These are phyloP conservation scores for Silybum marianum DNA, from an alignment of 129 eudicot genomes.

Conservation along the genomic window DNA sequence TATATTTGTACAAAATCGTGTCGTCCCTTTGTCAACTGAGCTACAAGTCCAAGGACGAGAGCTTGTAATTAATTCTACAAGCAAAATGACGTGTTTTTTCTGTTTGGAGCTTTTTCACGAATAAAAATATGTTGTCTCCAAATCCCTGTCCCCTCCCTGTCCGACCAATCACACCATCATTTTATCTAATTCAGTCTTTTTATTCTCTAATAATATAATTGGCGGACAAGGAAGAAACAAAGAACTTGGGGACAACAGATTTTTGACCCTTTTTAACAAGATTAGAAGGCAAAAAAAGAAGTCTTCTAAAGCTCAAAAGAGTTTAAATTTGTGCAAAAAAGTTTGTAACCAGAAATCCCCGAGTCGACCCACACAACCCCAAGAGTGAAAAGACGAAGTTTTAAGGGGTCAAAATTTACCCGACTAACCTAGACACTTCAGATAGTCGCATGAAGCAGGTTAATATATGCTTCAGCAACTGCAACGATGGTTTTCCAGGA, in stretches of 20 bases:
- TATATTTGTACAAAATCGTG: too few relatives aligned
- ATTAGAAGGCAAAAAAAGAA: background rate
- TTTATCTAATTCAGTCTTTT: too few relatives aligned
- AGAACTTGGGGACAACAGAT: background rate
- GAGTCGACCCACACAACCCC: background rate
- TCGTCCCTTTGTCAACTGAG: too few relatives aligned
- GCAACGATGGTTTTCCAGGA: slow-evolving; percentile 21
- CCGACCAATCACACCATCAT: background rate
- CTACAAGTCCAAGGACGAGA: too few relatives aligned
- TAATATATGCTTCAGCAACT: slow-evolving; percentile 40
- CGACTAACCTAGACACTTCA: slow-evolving; percentile 48
- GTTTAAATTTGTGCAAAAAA: background rate
- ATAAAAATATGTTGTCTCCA: background rate
- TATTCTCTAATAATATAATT: background rate
- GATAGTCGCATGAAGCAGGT: slow-evolving; percentile 37
- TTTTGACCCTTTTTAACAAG: background rate
- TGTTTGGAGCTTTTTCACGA: background rate
- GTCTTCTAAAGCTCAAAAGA: background rate
- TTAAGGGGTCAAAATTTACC: slow-evolving; percentile 30
- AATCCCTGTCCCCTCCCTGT: background rate
- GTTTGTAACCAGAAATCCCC: background rate
- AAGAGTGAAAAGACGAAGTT: background rate
- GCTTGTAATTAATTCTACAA: background rate
- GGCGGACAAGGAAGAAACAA: background rate
- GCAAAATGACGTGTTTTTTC: background rate